Conservation (phyloP, 2,329 filamentous ascomycete genomes). For the Monosporascus sp. region DNA sequence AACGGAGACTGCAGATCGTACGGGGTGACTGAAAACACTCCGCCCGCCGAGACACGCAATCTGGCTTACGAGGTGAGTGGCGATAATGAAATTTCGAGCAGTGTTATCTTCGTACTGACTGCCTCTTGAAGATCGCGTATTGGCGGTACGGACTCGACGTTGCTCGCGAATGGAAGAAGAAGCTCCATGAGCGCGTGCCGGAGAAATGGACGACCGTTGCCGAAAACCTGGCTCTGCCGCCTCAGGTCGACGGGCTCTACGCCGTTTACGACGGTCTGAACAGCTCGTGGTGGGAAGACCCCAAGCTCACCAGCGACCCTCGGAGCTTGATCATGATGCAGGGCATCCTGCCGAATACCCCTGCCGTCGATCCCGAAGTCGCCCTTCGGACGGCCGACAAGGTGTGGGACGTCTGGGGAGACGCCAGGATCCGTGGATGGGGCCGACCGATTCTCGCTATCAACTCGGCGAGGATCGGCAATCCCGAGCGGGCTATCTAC, state of each 20-base stretch:
- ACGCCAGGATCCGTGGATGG: constrained; percentile 39
- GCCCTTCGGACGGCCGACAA: constrained; percentile 32
- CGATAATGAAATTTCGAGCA: not conserved
- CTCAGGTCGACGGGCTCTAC: constrained; percentile 37
- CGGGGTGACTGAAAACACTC: constrained; percentile 45
- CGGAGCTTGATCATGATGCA: constrained; percentile 40
- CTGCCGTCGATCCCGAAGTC: constrained; percentile 30
- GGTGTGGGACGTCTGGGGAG: constrained; percentile 35
- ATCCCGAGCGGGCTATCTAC: constrained; percentile 34
- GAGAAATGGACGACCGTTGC: constrained; percentile 34
- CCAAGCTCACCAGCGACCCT: constrained; percentile 33
- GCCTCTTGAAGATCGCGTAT: constrained; percentile 29
- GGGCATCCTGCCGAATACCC: constrained; percentile 36
- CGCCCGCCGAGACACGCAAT: constrained; percentile 39
- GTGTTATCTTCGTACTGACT: not conserved
- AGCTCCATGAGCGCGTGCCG: constrained; percentile 33
- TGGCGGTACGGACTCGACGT: constrained; percentile 45
- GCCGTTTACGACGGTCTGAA: constrained; percentile 42
- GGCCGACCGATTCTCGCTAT: constrained; percentile 42
- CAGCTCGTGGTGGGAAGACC: constrained; percentile 36
- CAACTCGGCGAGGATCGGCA: constrained; percentile 35
- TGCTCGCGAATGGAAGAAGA: constrained; percentile 36
- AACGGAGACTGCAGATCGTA: constrained; percentile 29
- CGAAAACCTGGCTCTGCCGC: constrained; percentile 37
- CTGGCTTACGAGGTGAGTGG: constrained; percentile 38